These are phyloP conservation scores for Musa itinerans DNA, from an alignment of 176 grass and related monocot genomes.

Conservation along the genomic window DNA sequence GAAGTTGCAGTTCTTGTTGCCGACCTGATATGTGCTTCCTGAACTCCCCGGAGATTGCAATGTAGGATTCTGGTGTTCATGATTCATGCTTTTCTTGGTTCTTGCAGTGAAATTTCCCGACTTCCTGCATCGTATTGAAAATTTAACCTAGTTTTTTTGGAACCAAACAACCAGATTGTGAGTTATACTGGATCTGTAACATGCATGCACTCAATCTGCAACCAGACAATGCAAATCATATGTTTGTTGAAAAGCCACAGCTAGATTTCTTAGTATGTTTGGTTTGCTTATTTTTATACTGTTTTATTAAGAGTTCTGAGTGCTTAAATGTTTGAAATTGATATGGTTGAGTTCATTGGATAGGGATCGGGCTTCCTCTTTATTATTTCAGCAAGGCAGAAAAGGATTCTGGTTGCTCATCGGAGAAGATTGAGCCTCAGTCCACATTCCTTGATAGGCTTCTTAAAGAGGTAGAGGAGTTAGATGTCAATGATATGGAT, in stretches of 20 bases:
- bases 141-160: no score
- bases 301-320: not conserved
- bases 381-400: conserved; percentile 14
- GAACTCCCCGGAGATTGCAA: not conserved
- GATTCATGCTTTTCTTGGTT: no score
- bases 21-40: not conserved
- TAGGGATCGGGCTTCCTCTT: conserved; percentile 5
- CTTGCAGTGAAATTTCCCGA: not conserved
- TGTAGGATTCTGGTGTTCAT: not conserved
- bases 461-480: conserved; percentile 47
- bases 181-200: no score
- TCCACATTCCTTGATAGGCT: conserved; percentile 49
- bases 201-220: not conserved
- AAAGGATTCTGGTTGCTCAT: conserved; percentile 8
- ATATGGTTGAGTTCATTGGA: not conserved
- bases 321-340: not conserved
- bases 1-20: not conserved
- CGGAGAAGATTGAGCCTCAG: conserved; percentile 6
- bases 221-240: not conserved
- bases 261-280: not conserved
- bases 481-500: not conserved
- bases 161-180: no score
- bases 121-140: not conserved
- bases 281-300: not conserved
- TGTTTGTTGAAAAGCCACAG: not conserved